Evolutionary conservation across 176 grass and related monocot species (phyloP).

Genomic region (Oryza glumipatula): DNA sequence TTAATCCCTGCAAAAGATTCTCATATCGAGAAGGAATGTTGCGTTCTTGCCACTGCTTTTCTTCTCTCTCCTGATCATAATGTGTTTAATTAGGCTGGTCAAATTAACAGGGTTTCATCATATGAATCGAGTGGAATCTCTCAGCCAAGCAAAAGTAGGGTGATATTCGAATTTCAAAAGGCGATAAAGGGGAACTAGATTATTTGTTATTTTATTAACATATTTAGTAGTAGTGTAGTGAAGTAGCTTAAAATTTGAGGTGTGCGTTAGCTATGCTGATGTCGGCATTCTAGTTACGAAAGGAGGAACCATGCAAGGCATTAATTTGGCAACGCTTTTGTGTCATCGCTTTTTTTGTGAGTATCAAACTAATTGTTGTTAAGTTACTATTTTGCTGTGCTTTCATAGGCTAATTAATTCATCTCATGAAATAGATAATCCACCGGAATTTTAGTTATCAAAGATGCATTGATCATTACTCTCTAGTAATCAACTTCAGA

Average conservation of each 20-base stretch:
- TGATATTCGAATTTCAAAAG: neutral
- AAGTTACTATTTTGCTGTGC: neutral
- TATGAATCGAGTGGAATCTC: constrained; percentile 11
- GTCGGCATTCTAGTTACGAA: neutral
- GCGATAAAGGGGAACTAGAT: neutral
- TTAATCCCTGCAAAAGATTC: neutral
- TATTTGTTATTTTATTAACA: neutral
- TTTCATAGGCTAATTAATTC: neutral
- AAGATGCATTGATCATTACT: neutral
- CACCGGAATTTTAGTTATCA: neutral
- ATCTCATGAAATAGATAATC: neutral
- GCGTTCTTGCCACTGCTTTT: constrained; percentile 40
- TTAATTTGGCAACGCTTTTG: too few species aligned
- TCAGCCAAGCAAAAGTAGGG: neutral
- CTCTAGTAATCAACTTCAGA: neutral
- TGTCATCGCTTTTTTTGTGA: neutral
- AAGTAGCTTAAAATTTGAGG: neutral
- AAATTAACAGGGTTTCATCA: constrained; percentile 6
- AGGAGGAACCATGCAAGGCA: neutral
- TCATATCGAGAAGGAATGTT: constrained; percentile 29
- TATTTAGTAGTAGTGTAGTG: too few species aligned
- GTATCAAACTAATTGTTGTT: neutral
- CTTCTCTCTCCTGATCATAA: neutral
- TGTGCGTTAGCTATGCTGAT: constrained; percentile 1
- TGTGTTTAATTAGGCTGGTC: neutral